Percentiles rank a stretch among this genome's conserved stretches.
Conservation (phyloP, 208 protist genomes). For the Crithidia bombi region DNA sequence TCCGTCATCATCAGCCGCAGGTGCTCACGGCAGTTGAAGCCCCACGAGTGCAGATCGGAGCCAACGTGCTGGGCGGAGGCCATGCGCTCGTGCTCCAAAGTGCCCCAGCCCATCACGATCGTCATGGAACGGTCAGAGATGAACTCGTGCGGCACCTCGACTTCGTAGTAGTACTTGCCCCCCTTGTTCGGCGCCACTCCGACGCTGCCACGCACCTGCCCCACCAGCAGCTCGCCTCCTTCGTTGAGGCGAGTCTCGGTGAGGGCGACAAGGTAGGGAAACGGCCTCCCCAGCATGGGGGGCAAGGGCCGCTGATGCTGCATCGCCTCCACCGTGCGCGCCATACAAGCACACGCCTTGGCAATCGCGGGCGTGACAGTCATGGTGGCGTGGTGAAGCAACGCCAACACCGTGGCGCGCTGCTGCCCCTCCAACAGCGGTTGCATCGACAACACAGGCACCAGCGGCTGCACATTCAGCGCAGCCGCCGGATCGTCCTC, state of each 20-base stretch:
- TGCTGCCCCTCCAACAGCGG: conserved; percentile 71
- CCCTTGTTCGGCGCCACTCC: conserved; percentile 60
- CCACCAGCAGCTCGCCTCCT: conserved; percentile 73
- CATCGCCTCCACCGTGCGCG: conserved; percentile 67
- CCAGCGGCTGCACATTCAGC: conserved; percentile 59
- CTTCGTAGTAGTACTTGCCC: conserved; percentile 83
- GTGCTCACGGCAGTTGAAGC: conserved; percentile 85
- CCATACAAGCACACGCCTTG: conserved; percentile 62
- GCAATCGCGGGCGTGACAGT: conserved; percentile 43
- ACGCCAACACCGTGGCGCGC: conserved; percentile 62
- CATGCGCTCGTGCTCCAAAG: conserved; percentile 83
- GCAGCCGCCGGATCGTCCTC: conserved; percentile 46
- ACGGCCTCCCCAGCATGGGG: conserved; percentile 47
- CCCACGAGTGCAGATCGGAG: conserved; percentile 88
- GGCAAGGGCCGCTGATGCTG: conserved; percentile 47
- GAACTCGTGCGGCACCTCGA: conserved; percentile 71
- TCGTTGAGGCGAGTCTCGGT: conserved; percentile 75
- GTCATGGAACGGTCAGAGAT: conserved; percentile 35
- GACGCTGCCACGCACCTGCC: conserved; percentile 87
- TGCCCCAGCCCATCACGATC: conserved; percentile 90
- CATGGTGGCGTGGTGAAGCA: conserved; percentile 60
- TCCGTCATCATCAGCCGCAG: conserved; percentile 77
- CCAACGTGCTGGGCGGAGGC: conserved; percentile 85
- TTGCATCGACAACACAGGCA: conserved; percentile 41
- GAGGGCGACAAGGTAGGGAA: conserved; percentile 78